Base-by-base conservation (phyloP, 306 rosid species). In the Castanea sativa region DNA sequence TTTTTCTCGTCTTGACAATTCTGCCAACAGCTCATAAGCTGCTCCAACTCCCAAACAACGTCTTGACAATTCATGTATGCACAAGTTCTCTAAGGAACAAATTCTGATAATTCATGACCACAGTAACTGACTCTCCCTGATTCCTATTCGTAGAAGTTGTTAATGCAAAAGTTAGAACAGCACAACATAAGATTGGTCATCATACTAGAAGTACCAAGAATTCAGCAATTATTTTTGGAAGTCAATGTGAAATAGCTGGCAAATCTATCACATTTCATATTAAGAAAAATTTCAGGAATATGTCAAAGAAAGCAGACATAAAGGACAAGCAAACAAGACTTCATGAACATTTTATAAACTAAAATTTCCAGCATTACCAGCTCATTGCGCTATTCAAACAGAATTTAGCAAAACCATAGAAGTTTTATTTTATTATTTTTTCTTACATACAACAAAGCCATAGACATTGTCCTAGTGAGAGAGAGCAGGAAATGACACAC, bases 51-150 rank as follows among this genome's bases (percentile, higher is more conserved):
- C 95, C 60, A 88, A 84, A 79, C 89, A 87, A 32, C 90, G 93
- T 60, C 91, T 91, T 0, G 97, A 85, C 69, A 92, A 92, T 23
- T 23, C 23, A 94, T 92, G 73, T 92, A 94, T 61, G 99, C 92
- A 45, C 95, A 90, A 9, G 99, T 94, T 79, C 99, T 91, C 61
- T 86, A 94, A 67, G 97, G 97, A 32, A 91, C 88, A 87, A 94
- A 94, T 63, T 94, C 99, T 30, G 86, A 75, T 21, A 94, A 82
- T 84, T 94, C 98, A 69, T 91, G 95, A 30, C 98, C 98, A 80
- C 97, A 92, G 71, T 92, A 94, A 4, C 93, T 92, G 57, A 94
- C 85, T 35, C 73, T 90, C 74, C 98, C 98, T 9, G 72, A 79
- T 76, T 73, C 90, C 97, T 94, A 84, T 81, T 82, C 52, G 53